phyloP scores from a whole-genome alignment of 768 basidiomycete species.

The Gloeophyllum trabeum region DNA sequence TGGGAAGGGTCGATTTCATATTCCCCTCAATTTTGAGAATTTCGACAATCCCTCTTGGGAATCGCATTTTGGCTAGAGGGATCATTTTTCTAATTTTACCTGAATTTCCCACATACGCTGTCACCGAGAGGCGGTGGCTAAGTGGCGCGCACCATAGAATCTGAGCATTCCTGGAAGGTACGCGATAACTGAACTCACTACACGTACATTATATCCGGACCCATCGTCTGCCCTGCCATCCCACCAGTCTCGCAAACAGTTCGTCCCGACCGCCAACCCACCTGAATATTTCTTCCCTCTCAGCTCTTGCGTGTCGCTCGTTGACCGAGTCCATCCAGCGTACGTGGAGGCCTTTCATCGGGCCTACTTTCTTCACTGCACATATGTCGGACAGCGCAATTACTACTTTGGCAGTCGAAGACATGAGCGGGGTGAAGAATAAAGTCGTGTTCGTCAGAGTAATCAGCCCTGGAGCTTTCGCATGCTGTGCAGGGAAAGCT shows the following conservation, averaged over 20 bases:
- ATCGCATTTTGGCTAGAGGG: too few species aligned
- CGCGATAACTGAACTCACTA: too few species aligned
- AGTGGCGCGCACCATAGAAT: too few species aligned
- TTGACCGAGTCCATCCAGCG: constrained; percentile 23
- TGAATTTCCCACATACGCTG: too few species aligned
- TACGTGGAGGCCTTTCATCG: constrained; percentile 41
- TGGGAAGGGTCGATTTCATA: too few species aligned
- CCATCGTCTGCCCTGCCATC: constrained; percentile 38
- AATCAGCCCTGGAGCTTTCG: constrained; percentile 44
- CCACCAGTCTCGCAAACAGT: constrained; percentile 52
- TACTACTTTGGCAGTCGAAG: constrained; percentile 29
- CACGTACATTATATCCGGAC: constrained; percentile 29
- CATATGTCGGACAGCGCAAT: constrained; percentile 35
- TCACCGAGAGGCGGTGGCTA: too few species aligned
- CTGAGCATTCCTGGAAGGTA: too few species aligned
- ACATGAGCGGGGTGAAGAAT: constrained; percentile 44
- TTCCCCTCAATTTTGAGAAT: too few species aligned
- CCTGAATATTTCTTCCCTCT: constrained; percentile 40
- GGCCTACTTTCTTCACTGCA: constrained; percentile 45
- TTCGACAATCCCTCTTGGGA: too few species aligned
- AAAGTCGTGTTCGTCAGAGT: constrained; percentile 38
- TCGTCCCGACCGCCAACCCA: constrained; percentile 58
- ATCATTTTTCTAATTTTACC: too few species aligned
- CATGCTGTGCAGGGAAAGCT: constrained; percentile 55
- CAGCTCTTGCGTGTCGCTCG: constrained; percentile 17